Conservation (phyloP, 2,329 filamentous ascomycete genomes). For the Exophiala spinifera region DNA sequence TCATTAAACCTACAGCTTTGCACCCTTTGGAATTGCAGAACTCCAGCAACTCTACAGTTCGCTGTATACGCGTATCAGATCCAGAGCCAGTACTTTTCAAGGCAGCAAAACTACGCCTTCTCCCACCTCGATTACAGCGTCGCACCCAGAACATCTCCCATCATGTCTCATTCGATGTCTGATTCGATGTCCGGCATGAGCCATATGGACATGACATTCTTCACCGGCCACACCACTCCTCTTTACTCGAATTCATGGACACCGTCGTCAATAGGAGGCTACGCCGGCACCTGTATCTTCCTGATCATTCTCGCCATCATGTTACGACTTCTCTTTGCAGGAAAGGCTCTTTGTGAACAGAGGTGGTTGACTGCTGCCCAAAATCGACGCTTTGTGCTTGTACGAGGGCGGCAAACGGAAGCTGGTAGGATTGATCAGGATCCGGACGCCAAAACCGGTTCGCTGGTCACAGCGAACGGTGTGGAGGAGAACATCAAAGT, state of each 20-base stretch:
- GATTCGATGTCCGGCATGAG: slow-evolving; percentile 1
- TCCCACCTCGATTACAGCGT: background rate
- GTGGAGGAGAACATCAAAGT: slow-evolving; percentile 77
- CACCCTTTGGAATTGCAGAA: background rate
- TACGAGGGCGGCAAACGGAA: slow-evolving; percentile 61
- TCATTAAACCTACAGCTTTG: background rate
- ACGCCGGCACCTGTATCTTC: slow-evolving; percentile 90
- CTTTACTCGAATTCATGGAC: slow-evolving; percentile 71
- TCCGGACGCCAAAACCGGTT: slow-evolving; percentile 61
- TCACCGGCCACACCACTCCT: slow-evolving; percentile 58
- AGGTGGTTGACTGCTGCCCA: slow-evolving; percentile 69
- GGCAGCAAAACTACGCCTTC: background rate
- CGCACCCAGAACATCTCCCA: background rate
- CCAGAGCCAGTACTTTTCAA: no score
- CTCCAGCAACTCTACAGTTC: no score
- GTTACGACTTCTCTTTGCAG: slow-evolving; percentile 68
- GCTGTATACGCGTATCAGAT: no score
- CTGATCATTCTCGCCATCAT: slow-evolving; percentile 71
- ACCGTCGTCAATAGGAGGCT: slow-evolving; percentile 65
- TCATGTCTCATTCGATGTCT: slow-evolving; percentile 12
- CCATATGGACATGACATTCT: slow-evolving; percentile 45
- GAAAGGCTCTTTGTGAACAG: slow-evolving; percentile 58
- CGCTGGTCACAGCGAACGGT: slow-evolving; percentile 69
- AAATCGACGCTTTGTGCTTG: slow-evolving; percentile 71
- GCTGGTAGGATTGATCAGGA: slow-evolving; percentile 59